A percentile compares a stretch with the other conserved stretches of the same genome.
These are phyloP conservation scores for Pseudogymnoascus sp. DNA, from an alignment of 2,329 filamentous ascomycete genomes.

Conservation along the genomic window DNA sequence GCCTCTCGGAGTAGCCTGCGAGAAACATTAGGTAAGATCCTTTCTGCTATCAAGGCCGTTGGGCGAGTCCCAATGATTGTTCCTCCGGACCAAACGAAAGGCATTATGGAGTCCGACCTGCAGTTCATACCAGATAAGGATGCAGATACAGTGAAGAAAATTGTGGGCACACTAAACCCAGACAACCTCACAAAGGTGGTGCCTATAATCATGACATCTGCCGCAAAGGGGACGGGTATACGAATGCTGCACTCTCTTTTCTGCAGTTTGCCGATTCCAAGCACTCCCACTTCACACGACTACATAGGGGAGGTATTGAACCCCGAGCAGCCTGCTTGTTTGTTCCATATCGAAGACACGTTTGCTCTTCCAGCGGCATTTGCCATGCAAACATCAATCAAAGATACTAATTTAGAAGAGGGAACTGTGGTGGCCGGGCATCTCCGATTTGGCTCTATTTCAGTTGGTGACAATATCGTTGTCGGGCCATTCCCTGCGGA, in stretches of 20 bases:
- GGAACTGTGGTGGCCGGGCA: conserved; percentile 79
- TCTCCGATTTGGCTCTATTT: conserved; percentile 69
- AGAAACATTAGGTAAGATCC: conserved; percentile 62
- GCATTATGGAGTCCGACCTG: conserved; percentile 41
- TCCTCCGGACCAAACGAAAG: conserved; percentile 46
- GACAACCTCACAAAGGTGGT: conserved; percentile 43
- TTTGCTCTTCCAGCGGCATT: conserved; percentile 67
- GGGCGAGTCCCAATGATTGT: conserved; percentile 70
- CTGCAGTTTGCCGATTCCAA: conserved; percentile 64
- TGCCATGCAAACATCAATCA: conserved; percentile 36
- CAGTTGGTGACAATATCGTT: conserved; percentile 69
- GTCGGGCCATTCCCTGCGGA: conserved; percentile 70
- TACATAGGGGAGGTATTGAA: conserved; percentile 49
- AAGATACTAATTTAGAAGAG: conserved; percentile 37
- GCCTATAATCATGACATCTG: conserved; percentile 81
- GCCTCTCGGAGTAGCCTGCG: conserved; percentile 67
- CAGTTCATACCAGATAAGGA: conserved; percentile 51
- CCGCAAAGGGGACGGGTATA: conserved; percentile 77
- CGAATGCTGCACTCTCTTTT: conserved; percentile 76
- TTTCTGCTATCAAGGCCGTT: conserved; percentile 70
- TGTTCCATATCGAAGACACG: conserved; percentile 89
- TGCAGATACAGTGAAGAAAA: conserved; percentile 48
- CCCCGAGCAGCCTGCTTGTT: conserved; percentile 51
- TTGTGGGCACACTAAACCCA: conserved; percentile 44
- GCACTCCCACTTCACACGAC: conserved; percentile 45